Evolutionary conservation across 2,329 filamentous ascomycete species (phyloP).

Genomic region (Tolypocladium sp.): DNA sequence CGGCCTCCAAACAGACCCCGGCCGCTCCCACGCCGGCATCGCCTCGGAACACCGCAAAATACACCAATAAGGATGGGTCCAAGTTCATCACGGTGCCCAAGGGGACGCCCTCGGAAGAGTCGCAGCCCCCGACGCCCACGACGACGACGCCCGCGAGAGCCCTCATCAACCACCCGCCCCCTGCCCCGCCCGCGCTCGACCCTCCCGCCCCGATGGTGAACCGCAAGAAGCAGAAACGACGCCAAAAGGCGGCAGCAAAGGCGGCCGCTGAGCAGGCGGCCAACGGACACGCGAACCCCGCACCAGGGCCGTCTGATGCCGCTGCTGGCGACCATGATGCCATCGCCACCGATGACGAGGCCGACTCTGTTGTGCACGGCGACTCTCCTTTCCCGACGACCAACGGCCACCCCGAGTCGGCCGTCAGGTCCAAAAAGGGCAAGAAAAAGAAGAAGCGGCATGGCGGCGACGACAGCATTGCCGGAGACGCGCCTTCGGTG

Average conservation of each 20-base stretch:
- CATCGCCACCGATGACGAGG: conserved; percentile 44
- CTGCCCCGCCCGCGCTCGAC: conserved; percentile 16
- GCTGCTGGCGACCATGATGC: conserved; percentile 36
- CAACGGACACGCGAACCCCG: conserved; percentile 32
- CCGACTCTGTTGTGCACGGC: conserved; percentile 29
- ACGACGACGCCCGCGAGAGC: conserved; percentile 16
- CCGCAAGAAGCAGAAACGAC: conserved; percentile 90
- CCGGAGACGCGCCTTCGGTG: conserved; percentile 4
- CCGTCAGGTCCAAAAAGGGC: conserved; percentile 46
- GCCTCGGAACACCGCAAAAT: conserved; percentile 48
- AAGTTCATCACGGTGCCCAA: conserved; percentile 61
- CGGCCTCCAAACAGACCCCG: conserved; percentile 43
- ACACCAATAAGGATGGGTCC: conserved; percentile 59
- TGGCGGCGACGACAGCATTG: conserved; percentile 10
- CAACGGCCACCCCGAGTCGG: conserved; percentile 18
- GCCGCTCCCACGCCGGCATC: conserved; percentile 40
- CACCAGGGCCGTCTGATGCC: conserved; percentile 17
- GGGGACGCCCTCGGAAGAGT: conserved; percentile 39
- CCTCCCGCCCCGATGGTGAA: conserved; percentile 52
- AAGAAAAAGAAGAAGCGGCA: conserved; percentile 63
- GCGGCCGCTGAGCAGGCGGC: conserved; percentile 35
- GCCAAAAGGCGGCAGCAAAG: conserved; percentile 74
- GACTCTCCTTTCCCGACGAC: conserved; percentile 13
- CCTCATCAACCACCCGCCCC: conserved; percentile 19
- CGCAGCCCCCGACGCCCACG: conserved; percentile 43